These are phyloP conservation scores for Sugiyamaella americana DNA, from an alignment of 805 yeast genomes.

Conservation along the genomic window DNA sequence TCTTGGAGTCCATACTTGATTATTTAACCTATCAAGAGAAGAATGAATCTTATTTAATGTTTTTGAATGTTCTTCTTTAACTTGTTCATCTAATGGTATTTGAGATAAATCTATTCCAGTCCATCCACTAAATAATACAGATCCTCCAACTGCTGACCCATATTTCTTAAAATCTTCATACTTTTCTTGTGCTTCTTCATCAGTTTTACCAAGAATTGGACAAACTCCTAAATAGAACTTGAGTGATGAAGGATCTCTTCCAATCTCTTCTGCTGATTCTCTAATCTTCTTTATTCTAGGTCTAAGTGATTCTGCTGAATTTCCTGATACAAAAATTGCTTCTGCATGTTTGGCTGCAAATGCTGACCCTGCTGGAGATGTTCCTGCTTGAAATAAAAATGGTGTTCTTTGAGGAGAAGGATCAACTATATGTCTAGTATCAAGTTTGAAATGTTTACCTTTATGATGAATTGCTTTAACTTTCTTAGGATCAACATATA, in stretches of 20 bases:
- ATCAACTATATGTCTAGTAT: conserved; percentile 40
- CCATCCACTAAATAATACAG: conserved; percentile 38
- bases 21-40: conserved; percentile 32
- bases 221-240: conserved; percentile 37
- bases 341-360: conserved; percentile 43
- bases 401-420: conserved; percentile 43
- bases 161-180: conserved; percentile 31
- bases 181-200: conserved; percentile 38
- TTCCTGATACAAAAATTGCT: conserved; percentile 37
- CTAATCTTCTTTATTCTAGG: conserved; percentile 32
- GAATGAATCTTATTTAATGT: conserved; percentile 32
- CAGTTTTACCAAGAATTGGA: conserved; percentile 37
- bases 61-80: conserved; percentile 32
- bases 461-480: conserved; percentile 39
- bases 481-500: conserved; percentile 31
- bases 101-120: conserved; percentile 38
- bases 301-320: conserved; percentile 31
- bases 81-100: conserved; percentile 32
- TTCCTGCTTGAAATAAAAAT: conserved; percentile 41
- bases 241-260: conserved; percentile 35
- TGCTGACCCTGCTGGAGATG: conserved; percentile 37
- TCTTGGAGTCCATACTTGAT: conserved; percentile 23
- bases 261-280: conserved; percentile 31
- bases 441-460: conserved; percentile 39
- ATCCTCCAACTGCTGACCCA: conserved; percentile 39